Base-by-base conservation (phyloP, 2,329 filamentous ascomycete species). In the Mariannaea sp. region DNA sequence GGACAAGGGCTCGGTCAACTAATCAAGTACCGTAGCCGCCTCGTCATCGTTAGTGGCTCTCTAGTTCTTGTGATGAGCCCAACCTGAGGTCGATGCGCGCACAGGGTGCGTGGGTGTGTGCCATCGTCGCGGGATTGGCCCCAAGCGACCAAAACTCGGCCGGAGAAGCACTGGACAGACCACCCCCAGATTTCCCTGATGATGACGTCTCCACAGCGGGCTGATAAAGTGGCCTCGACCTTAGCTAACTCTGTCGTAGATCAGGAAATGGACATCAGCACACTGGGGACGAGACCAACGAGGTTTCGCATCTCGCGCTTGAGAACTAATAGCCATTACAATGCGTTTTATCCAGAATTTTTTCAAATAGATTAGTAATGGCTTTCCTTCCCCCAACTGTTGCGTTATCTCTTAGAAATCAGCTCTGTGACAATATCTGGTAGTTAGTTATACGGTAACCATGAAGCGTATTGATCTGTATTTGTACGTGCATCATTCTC, bases 161-260 rank as follows among this genome's bases (percentile, higher is more conserved):
- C 61, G 52, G 55, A 38, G 45, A n/a, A n/a, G n/a, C n/a, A n/a
- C n/a, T n/a, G n/a, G n/a, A n/a, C n/a, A n/a, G 38, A 35, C 32
- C 56, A 54, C 57, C 63, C 33, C 64, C 60, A 26, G 61, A 61
- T 59, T 65, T 49, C 38, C 35, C 57, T 58, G 40, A 46, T 53
- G 43, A 39, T 52, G 43, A 39, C 50, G 58, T 38, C 59, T 53
- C 64, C 64, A 66, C 62, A 62, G 51, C 56, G 60, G 33, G 64
- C 58, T 63, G 60, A 57, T 53, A 57, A 5, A 8, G n/a, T n/a
- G 22, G 22, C 22, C 8, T 24, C 22, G 22, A 24, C 54, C 46
- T 64, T 29, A 22, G 43, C 53, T 58, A n/a, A n/a, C n/a, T n/a
- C n/a, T n/a, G n/a, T n/a, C n/a, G n/a, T 53, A 56, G 56, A 50